These are phyloP conservation scores for Triangularia setosa DNA, from an alignment of 2,329 filamentous ascomycete species.

Conservation along the genomic window DNA sequence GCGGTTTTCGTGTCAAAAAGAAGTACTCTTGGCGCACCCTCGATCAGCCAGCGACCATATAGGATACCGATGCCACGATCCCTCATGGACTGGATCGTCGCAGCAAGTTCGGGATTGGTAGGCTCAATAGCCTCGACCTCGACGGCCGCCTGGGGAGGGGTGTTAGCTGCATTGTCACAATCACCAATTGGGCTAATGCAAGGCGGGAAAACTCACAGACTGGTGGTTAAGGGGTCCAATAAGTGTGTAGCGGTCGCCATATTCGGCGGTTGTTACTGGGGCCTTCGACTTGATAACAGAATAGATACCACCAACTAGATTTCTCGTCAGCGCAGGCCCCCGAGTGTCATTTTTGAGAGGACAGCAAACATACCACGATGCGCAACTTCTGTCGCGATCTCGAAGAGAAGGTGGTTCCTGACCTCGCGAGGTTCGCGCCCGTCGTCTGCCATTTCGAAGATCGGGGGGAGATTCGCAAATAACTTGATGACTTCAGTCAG, in stretches of 20 bases:
- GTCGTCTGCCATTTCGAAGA: slow-evolving; percentile 43
- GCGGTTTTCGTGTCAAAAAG: slow-evolving; percentile 94
- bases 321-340: slow-evolving; percentile 23
- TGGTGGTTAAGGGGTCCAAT: slow-evolving; percentile 90
- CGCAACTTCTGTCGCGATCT: slow-evolving; percentile 94
- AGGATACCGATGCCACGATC: slow-evolving; percentile 84
- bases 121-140: slow-evolving; percentile 94
- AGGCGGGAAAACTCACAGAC: slow-evolving; percentile 58
- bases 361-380: slow-evolving; percentile 68
- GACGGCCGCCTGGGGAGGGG: slow-evolving; percentile 71
- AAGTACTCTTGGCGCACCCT: slow-evolving; percentile 88
- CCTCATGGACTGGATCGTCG: slow-evolving; percentile 88
- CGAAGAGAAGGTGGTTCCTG: slow-evolving; percentile 93
- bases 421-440: slow-evolving; percentile 62
- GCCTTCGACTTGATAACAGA: slow-evolving; percentile 99
- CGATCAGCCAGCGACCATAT: slow-evolving; percentile 96
- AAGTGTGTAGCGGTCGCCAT: slow-evolving; percentile 94
- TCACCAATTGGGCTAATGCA: not conserved
- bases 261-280: slow-evolving; percentile 94
- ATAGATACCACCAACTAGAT: slow-evolving; percentile 90
- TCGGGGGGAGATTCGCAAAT: not conserved
- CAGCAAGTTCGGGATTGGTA: slow-evolving; percentile 70
- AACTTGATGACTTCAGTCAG: slow-evolving; percentile 12
- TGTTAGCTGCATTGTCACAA: slow-evolving; percentile 23
- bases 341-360: not conserved